These are phyloP conservation scores for Ailanthus altissimus DNA, from an alignment of 345 rosid genomes.

Conservation along the genomic window DNA sequence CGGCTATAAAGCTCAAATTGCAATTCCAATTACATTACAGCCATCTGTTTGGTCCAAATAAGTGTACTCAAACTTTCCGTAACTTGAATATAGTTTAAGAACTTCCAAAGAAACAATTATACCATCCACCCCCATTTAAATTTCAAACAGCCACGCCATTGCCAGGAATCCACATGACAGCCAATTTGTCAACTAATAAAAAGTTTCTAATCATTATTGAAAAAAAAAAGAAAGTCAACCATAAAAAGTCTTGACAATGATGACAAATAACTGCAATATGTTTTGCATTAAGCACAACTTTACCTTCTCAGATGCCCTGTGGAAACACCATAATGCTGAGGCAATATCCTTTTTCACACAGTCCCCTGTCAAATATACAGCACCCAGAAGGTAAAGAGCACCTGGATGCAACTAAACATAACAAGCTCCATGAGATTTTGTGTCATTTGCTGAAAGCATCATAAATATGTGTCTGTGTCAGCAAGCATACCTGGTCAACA, in stretches of 20 bases:
- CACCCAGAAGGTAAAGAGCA: slow-evolving; percentile 89
- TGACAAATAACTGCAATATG: not conserved
- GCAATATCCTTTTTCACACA: slow-evolving; percentile 87
- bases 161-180: not conserved
- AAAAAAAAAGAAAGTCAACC: not conserved
- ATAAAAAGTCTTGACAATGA: slow-evolving; percentile 1
- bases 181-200: not conserved
- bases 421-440: slow-evolving; percentile 33
- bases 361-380: slow-evolving; percentile 84
- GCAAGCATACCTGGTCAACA: slow-evolving; percentile 72
- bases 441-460: slow-evolving; percentile 8
- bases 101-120: not conserved
- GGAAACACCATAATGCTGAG: slow-evolving; percentile 95
- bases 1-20: not conserved
- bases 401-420: slow-evolving; percentile 83
- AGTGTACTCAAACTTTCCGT: not conserved
- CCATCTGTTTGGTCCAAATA: not conserved
- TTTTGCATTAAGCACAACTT: slow-evolving; percentile 18
- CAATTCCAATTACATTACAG: not conserved
- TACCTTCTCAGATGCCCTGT: slow-evolving; percentile 88
- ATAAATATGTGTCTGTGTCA: not conserved
- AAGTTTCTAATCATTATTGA: not conserved
- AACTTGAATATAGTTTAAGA: slow-evolving; percentile 7
- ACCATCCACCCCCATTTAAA: not conserved
- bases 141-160: not conserved